These are phyloP conservation scores for Pleurotus cornucopiae DNA, from an alignment of 768 basidiomycete species.

Conservation along the genomic window DNA sequence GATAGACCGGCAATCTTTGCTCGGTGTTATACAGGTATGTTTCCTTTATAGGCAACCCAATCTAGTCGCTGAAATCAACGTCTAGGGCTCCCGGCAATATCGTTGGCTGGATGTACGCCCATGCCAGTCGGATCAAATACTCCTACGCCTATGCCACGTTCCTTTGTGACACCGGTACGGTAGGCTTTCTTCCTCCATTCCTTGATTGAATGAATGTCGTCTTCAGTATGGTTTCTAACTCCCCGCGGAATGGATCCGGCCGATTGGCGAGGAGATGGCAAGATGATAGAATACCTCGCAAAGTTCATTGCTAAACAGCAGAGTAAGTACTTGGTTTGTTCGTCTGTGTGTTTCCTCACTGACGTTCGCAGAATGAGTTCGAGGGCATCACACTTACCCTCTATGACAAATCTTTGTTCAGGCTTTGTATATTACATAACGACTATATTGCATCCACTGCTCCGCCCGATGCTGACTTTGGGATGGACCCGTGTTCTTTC, in stretches of 20 bases:
- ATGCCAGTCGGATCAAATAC: conserved; percentile 44
- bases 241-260: no score
- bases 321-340: conserved; percentile 5
- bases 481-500: no score
- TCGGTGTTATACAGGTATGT: no score
- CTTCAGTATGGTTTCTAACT: conserved; percentile 62
- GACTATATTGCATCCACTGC: no score
- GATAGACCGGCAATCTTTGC: no score
- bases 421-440: no score
- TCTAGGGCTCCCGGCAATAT: conserved; percentile 53
- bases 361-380: no score
- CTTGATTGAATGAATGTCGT: background rate
- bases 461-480: no score
- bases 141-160: conserved; percentile 53
- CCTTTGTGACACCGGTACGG: conserved; percentile 67
- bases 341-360: no score
- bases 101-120: conserved; percentile 63
- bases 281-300: conserved; percentile 62
- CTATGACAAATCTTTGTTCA: no score
- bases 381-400: no score
- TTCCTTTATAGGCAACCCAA: background rate
- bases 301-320: conserved; percentile 52
- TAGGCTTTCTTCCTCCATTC: conserved; percentile 25
- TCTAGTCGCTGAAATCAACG: conserved; percentile 8
- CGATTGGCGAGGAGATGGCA: conserved; percentile 26